Evolutionary conservation across 169 alveolate genomes (phyloP).

Genomic region (Plasmodium chabaudi): DNA sequence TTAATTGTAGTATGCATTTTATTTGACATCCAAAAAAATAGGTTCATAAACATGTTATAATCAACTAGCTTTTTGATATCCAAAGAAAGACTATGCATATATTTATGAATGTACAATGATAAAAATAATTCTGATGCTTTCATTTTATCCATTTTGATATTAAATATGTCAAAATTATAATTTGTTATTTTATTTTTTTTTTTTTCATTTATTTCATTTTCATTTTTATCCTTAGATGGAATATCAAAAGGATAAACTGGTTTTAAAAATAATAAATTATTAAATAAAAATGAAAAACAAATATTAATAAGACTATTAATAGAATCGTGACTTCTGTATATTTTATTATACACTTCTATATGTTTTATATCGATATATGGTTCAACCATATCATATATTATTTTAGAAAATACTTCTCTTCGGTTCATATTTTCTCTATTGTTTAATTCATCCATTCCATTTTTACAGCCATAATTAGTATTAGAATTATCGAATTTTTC

Average conservation of each 20-base stretch:
- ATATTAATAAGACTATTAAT: slow-evolving; percentile 70
- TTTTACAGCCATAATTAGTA: not conserved
- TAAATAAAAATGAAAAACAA: slow-evolving; percentile 58
- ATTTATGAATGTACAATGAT: slow-evolving; percentile 56
- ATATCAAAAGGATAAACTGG: slow-evolving; percentile 71
- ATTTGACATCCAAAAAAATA: slow-evolving; percentile 42
- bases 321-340: slow-evolving; percentile 17
- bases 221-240: slow-evolving; percentile 34
- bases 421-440: not conserved
- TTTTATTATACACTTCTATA: slow-evolving; percentile 39
- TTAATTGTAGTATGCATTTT: slow-evolving; percentile 2
- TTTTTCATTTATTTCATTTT: slow-evolving; percentile 13
- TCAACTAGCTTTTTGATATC: slow-evolving; percentile 64
- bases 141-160: slow-evolving; percentile 49
- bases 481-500: not conserved
- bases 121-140: slow-evolving; percentile 57
- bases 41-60: slow-evolving; percentile 54
- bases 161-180: slow-evolving; percentile 50
- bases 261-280: slow-evolving; percentile 58
- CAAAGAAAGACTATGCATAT: slow-evolving; percentile 62
- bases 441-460: not conserved
- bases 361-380: slow-evolving; percentile 57
- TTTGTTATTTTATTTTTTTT: slow-evolving; percentile 32
- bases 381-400: slow-evolving; percentile 39
- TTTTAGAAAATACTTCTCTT: slow-evolving; percentile 9